phyloP scores from a whole-genome alignment of 163 green algal species.

The Trebouxia gelatinosa region DNA sequence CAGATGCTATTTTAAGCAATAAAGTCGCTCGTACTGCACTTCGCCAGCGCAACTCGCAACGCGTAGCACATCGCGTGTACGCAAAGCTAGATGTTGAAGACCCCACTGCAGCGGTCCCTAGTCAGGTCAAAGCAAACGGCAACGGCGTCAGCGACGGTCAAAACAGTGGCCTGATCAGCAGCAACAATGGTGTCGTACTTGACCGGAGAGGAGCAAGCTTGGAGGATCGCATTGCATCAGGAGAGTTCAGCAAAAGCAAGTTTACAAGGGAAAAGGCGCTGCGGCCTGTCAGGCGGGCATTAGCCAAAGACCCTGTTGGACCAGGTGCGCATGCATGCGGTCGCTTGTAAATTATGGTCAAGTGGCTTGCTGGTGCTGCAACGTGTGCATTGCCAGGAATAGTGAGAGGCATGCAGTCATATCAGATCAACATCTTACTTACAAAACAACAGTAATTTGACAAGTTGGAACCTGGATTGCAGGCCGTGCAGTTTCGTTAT shows the following conservation, averaged over 20 bases:
- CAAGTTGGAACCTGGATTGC: neutral
- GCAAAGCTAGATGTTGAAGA: no score
- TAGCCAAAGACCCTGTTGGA: conserved; percentile 69
- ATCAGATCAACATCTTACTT: neutral
- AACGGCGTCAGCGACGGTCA: conserved; percentile 8
- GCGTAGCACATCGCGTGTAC: no score
- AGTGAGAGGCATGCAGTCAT: neutral
- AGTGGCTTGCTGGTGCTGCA: neutral
- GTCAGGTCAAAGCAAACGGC: conserved; percentile 1
- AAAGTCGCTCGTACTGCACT: no score
- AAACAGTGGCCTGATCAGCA: conserved; percentile 1
- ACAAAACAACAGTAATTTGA: neutral
- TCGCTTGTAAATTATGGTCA: neutral
- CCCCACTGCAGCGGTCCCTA: neutral
- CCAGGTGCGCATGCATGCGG: conserved; percentile 34
- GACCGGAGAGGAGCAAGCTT: conserved; percentile 38
- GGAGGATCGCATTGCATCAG: conserved; percentile 76
- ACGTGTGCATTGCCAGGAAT: neutral
- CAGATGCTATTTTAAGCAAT: no score
- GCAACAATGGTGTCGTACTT: conserved; percentile 22
- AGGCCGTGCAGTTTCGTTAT: conserved; percentile 65
- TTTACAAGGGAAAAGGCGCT: conserved; percentile 78
- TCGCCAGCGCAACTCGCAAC: no score
- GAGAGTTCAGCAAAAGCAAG: conserved; percentile 74
- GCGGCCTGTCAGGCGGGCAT: conserved; percentile 63